phyloP scores from a whole-genome alignment of 768 basidiomycete species.

The Harrya chromipes region DNA sequence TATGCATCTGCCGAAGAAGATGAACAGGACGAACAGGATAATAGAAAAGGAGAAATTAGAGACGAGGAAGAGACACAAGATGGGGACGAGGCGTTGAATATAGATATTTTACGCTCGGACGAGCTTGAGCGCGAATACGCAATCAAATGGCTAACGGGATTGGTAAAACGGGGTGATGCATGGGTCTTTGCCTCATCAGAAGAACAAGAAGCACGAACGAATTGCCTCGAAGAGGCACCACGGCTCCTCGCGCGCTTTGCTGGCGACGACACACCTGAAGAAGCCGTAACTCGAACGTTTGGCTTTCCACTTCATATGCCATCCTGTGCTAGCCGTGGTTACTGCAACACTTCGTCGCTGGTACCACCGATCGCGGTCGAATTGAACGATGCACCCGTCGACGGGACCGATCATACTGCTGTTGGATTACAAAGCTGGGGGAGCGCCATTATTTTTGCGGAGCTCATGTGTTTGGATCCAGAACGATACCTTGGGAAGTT shows the following conservation, averaged over 20 bases:
- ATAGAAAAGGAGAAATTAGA: constrained; percentile 11
- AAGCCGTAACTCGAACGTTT: constrained; percentile 50
- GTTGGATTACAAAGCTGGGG: constrained; percentile 88
- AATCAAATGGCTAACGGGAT: constrained; percentile 73
- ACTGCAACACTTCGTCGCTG: neutral
- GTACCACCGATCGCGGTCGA: constrained; percentile 40
- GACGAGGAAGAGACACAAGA: neutral
- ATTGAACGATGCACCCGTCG: constrained; percentile 68
- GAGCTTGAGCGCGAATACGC: constrained; percentile 62
- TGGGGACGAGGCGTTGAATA: constrained; percentile 33
- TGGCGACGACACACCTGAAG: constrained; percentile 39
- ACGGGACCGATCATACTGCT: constrained; percentile 65
- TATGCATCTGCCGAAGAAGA: constrained; percentile 74
- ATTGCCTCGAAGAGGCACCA: constrained; percentile 55
- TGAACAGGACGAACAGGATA: constrained; percentile 35
- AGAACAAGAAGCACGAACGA: constrained; percentile 40
- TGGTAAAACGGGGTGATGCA: constrained; percentile 56
- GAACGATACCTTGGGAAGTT: constrained; percentile 34
- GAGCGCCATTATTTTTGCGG: constrained; percentile 67
- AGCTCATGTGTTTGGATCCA: constrained; percentile 53
- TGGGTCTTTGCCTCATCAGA: constrained; percentile 40
- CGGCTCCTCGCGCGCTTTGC: constrained; percentile 53
- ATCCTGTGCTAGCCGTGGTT: neutral
- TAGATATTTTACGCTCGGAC: constrained; percentile 61
- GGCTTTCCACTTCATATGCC: constrained; percentile 37